Evolutionary conservation across 1,284 basidiomycete genomes (phyloP), one percentile per base, ranked within the genome.

Genomic region (Ustilago bromivora): DNA sequence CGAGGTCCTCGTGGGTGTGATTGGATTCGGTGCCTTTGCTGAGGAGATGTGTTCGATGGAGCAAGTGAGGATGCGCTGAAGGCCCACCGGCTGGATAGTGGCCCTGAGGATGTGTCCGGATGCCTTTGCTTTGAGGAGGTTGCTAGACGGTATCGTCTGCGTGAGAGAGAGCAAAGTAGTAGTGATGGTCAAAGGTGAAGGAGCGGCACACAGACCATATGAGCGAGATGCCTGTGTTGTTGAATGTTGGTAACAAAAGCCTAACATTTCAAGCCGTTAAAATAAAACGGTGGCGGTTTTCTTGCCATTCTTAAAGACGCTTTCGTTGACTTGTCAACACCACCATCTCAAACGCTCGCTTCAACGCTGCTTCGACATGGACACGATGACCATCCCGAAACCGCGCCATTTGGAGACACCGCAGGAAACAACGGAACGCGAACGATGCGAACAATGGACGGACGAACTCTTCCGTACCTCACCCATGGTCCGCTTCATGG

Each of bases 401-500:
- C 76, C 71, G 35, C 63, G 61, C 4, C 68, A 76, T 12, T 43
- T 66, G 35, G 81, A 83, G 47, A 80, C 74, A 31, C 41, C 66
- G 7, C 46, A 72, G 2, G 74, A 82, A 47, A 71, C 58, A 2
- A 32, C 23, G 7, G 71, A 78, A 15, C 65, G 78, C 23, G 75
- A 82, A 56, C 59, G 79, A 10, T 71, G 68, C 52, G 82, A 84
- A 64, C 76, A 81, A 53, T 85, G 84, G 84, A 78, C 73, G 31
- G 71, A 84, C 28, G 63, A 85, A 32, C 75, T 85, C 41, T 74
- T 84, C 17, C 68, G 76, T 13, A 81, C 80, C 13, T 84, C 82
- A 15, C 84, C 84, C 35, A 86, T 86, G 80, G 79, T 86, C 10
- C 81, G 84, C 12, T 86, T 86, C 70, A 84, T 86, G 82, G 56